Base-by-base conservation (phyloP, 306 rosid species). In the Glycine tomentella region DNA sequence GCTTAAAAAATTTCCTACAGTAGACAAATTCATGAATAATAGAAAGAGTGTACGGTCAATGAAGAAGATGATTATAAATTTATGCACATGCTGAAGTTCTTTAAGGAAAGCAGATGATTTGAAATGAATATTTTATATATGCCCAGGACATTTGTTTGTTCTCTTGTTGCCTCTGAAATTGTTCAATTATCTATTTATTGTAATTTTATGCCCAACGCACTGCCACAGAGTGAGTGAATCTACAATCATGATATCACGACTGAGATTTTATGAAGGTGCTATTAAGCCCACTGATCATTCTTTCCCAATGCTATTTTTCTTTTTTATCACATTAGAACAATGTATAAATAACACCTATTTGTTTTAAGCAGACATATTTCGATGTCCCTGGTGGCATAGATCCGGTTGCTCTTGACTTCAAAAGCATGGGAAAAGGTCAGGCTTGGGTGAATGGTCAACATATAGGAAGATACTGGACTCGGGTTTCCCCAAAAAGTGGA, bases 351-450 rank as follows among this genome's bases (percentile, higher is more conserved):
- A 55, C 76, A 14, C 69, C 70, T 78, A 48, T 79, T 75, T 44
- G 52, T 82, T 64, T 72, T 40, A 69, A 59, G 80, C 91, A 95
- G 99, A 87, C 93, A 15, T 88, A 89, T 85, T 93, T 95, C 82
- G 92, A 89, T 85, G 86, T 85, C 65, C 99, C 99, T 44, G 89
- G 76, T 76, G 97, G 97, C 63, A 74, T 75, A 48, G 93, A 95
- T 40, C 99, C 99, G 14, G 91, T 95, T 64, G 91, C 97, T 82
- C 89, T 95, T 72, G 89, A 95, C 87, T 83, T 95, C 86, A 91
- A 77, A 77, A 95, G 97, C 93, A 95, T 95, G 99, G 99, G 99
- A 79, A 95, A 95, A 89, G 99, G 99, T 76, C 99, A 95, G 85
- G 97, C 91, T 69, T 95, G 99, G 99, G 99, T 93, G 83, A 95